Percentiles rank a stretch among this genome's conserved stretches.
Evolutionary conservation across 495 filamentous ascomycete species (phyloP).

Genomic region (Geopyxis carbonaria): DNA sequence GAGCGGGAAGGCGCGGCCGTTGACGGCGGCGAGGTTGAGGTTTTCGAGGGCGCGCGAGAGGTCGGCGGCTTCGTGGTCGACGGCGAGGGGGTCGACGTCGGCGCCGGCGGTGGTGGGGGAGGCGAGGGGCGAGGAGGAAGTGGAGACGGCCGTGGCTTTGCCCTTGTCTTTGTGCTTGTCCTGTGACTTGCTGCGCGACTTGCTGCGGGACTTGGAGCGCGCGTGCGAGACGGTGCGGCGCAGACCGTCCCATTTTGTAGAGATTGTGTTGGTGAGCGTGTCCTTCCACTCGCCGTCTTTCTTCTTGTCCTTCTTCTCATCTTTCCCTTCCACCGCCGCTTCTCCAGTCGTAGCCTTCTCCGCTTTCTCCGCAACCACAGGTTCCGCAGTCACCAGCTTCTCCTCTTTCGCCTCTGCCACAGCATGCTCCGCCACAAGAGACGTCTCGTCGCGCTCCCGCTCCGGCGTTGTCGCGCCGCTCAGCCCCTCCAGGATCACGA

Average conservation of each 20-base stretch:
- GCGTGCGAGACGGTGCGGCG: slow-evolving; percentile 16
- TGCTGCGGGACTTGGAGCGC: slow-evolving; percentile 8
- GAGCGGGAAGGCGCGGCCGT: slow-evolving; percentile 63
- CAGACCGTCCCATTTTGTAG: slow-evolving; percentile 26
- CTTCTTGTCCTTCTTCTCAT: slow-evolving; percentile 15
- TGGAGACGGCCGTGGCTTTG: slow-evolving; percentile 14
- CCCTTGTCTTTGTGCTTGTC: slow-evolving; percentile 8
- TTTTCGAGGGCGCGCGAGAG: slow-evolving; percentile 58
- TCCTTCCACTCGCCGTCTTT: slow-evolving; percentile 33
- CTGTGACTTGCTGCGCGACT: slow-evolving; percentile 4
- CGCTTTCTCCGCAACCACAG: slow-evolving; percentile 18
- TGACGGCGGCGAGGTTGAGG: slow-evolving; percentile 53
- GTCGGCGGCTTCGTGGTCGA: slow-evolving; percentile 47
- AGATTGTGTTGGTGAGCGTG: slow-evolving; percentile 28
- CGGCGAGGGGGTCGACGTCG: slow-evolving; percentile 16
- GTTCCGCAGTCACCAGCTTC: slow-evolving; percentile 27
- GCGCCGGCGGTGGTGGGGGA: slow-evolving; percentile 55
- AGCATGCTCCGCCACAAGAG: too few species aligned
- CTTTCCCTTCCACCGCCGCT: slow-evolving; percentile 30
- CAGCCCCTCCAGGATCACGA: slow-evolving; percentile 26
- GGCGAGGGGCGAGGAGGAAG: slow-evolving; percentile 26
- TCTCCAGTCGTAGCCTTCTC: slow-evolving; percentile 29
- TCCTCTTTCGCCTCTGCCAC: slow-evolving; percentile 29
- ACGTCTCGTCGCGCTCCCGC: slow-evolving; percentile 2
- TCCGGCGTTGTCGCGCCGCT: slow-evolving; percentile 4